Base-by-base conservation (phyloP, 2,329 filamentous ascomycete genomes). In the Colletotrichum noveboracense region DNA sequence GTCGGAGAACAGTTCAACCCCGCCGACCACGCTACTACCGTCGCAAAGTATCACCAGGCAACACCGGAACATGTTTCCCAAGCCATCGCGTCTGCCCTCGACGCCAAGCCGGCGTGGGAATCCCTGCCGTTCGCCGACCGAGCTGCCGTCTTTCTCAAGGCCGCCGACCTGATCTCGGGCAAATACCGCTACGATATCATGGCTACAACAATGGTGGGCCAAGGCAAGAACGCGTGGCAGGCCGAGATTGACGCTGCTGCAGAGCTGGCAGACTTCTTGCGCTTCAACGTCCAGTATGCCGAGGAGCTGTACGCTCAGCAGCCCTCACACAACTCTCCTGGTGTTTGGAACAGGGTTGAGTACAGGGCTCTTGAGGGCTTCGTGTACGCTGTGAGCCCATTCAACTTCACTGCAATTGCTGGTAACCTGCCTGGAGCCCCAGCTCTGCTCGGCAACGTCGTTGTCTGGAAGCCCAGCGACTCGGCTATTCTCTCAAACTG, bases 171-270 rank as follows among this genome's bases (percentile, higher is more conserved):
- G 77, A 92, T 99, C 79, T 89, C 94, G 70, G 94, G 91, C 78
- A 98, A 98, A 88, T 98, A 99, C 87, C 92, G 97, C 83, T 98
- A 98, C 86, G 95, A 98, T 72, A 92, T 99, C 80, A 98, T 98
- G 94, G 96, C 97, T 9, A 92, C 95, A 60, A 98, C 97, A 16
- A 98, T 98, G 92, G 89, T 98, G 36, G 97, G 96, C 76, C 96
- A 99, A 87, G 96, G 97, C 81, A 98, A 98, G 91, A 98, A 98
- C 84, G 95, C 95, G 64, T 98, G 96, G 96, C 96, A 99, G 86
- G 96, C 97, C n/a, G 96, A 99, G 89, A 98, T 98, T 78, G 96
- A 98, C 85, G 91, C 96, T 52, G 96, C 96, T 21, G 96, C 96
- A 10, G 97, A 99, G 89, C 87, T 98, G 80, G 94, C 92, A 80